These are phyloP conservation scores for Penicillium verhagenii DNA, from an alignment of 495 filamentous ascomycete species.

Conservation along the genomic window DNA sequence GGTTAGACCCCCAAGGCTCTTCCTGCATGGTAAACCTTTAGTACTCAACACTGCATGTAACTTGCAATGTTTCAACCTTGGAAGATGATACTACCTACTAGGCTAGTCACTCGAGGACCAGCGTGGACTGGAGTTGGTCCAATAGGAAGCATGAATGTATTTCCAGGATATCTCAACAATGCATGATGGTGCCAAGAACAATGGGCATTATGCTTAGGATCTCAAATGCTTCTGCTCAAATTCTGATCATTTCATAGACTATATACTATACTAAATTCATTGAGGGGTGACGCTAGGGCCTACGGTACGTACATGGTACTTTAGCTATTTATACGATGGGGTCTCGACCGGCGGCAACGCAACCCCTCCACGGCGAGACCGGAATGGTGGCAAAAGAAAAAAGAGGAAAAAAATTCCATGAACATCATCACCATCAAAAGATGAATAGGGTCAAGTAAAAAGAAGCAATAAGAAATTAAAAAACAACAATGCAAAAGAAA, in stretches of 20 bases:
- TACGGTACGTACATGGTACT: not conserved
- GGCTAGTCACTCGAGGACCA: too few relatives aligned
- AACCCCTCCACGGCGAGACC: conserved; percentile 13
- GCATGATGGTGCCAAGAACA: not conserved
- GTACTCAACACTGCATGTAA: too few relatives aligned
- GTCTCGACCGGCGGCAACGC: conserved; percentile 17
- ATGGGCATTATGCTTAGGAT: not conserved
- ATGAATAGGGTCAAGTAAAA: not conserved
- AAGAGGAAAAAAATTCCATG: not conserved
- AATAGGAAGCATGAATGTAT: not conserved
- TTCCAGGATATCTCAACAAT: not conserved
- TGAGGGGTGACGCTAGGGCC: not conserved
- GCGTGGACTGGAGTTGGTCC: too few relatives aligned
- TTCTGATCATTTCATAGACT: not conserved
- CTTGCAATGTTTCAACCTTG: too few relatives aligned
- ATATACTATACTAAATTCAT: too few relatives aligned
- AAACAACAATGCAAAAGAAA: not conserved
- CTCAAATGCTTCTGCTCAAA: too few relatives aligned
- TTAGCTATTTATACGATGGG: conserved; percentile 4
- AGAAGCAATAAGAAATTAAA: not conserved
- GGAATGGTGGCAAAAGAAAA: not conserved
- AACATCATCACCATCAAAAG: too few relatives aligned
- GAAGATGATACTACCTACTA: too few relatives aligned
- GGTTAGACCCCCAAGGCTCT: not conserved
- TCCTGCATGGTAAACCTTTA: not conserved